Base-by-base conservation (phyloP, 2,329 filamentous ascomycete genomes). In the Penicillium vulpinum region DNA sequence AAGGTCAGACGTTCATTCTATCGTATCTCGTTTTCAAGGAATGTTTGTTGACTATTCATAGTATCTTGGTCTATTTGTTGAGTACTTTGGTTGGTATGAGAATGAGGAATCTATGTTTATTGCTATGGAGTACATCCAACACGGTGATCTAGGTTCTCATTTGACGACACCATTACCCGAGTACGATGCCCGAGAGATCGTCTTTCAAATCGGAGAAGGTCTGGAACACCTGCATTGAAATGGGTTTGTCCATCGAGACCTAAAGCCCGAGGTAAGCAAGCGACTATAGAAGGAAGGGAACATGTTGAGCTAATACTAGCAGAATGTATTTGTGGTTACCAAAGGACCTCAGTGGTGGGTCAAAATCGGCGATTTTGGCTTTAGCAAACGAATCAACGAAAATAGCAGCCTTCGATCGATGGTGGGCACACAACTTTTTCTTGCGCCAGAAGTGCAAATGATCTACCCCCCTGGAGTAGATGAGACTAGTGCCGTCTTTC, bases 341-440 rank as follows among this genome's bases (percentile, higher is more conserved):
- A 56, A 54, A 18, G 36, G 52, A 2, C 52, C 58, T 3, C 22
- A 58, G 1, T 65, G 62, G 62, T 58, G 51, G 38, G 58, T 67
- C 21, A 68, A 65, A 52, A 63, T 67, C 28, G 58, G 62, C 18
- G 65, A 66, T 50, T 68, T 68, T 49, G 62, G 62, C 2, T 24
- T 66, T 46, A 64, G 60, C 24, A 67, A 67, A 46, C 54, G 56
- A 6, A 15, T 24, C 21, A 22, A 24, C 3, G 38, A 40, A 28
- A 9, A 8, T 28, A n/a, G n/a, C 26, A 5, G 26, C 26, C 26
- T 28, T 7, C 26, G 7, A 28, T 28, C 26, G 26, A 28, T 28
- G 26, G 26, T 28, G 4, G 26, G 26, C 4, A 28, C 26, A 5
- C 4, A 7, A 8, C 4, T 28, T 5, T 28, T 28, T 8, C 7